These are phyloP conservation scores for Millerozyma miso DNA, from an alignment of 805 yeast genomes.

Conservation along the genomic window DNA sequence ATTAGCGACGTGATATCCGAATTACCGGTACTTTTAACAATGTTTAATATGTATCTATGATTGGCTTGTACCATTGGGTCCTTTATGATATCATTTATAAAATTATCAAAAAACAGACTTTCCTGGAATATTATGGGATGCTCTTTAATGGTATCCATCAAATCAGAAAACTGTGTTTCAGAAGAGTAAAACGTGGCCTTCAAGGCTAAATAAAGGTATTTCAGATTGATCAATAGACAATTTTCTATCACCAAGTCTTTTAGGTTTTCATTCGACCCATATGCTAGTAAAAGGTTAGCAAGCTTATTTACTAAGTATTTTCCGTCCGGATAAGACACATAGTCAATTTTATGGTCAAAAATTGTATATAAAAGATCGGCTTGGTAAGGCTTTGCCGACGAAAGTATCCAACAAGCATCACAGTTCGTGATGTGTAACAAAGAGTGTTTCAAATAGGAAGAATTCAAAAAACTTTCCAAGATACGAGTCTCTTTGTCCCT, in stretches of 20 bases:
- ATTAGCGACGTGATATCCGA: constrained; percentile 2
- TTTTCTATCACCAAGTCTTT: background rate
- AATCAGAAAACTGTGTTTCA: background rate
- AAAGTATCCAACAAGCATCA: background rate
- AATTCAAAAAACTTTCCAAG: background rate
- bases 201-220: background rate
- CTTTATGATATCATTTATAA: background rate
- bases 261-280: background rate
- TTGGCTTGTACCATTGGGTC: background rate
- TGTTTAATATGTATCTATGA: background rate
- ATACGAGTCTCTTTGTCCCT: background rate
- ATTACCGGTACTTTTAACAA: constrained; percentile 2
- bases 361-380: background rate
- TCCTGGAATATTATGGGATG: constrained; percentile 1
- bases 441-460: background rate
- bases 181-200: background rate
- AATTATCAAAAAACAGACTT: constrained; percentile 1
- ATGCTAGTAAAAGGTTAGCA: background rate
- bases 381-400: background rate
- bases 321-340: background rate
- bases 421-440: background rate
- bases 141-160: constrained; percentile 4
- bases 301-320: background rate
- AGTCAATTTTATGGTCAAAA: background rate
- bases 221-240: background rate